These are phyloP conservation scores for Lineolata rhizophorae DNA, from an alignment of 495 filamentous ascomycete species.

Conservation along the genomic window DNA sequence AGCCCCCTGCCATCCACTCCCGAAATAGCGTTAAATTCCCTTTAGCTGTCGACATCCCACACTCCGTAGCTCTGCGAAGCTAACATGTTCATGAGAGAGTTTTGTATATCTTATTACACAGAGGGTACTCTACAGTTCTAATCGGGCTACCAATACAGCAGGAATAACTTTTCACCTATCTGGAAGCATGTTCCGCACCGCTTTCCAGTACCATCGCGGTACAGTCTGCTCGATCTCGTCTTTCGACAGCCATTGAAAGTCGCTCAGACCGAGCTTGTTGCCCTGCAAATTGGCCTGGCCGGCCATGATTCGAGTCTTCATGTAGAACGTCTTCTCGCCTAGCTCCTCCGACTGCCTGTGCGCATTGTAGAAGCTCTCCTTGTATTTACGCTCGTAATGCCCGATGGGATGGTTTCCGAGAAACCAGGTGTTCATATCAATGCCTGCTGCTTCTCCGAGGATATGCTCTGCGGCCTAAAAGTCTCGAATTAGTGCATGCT, in stretches of 20 bases:
- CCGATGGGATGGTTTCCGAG: constrained; percentile 80
- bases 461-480: constrained; percentile 66
- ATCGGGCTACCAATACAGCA: too few relatives aligned
- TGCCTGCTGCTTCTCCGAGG: constrained; percentile 50
- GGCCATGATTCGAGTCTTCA: constrained; percentile 88
- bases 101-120: too few relatives aligned
- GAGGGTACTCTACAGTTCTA: too few relatives aligned
- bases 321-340: constrained; percentile 76
- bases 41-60: too few relatives aligned
- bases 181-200: constrained; percentile 60
- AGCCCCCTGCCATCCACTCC: too few relatives aligned
- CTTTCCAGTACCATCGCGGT: constrained; percentile 39
- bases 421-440: constrained; percentile 99
- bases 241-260: constrained; percentile 83
- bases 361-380: constrained; percentile 20
- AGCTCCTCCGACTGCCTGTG: constrained; percentile 11
- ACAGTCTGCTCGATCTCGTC: constrained; percentile 59
- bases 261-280: constrained; percentile 49
- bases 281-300: constrained; percentile 66
- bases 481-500: constrained; percentile 11
- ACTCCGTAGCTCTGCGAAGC: too few relatives aligned
- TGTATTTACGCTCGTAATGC: constrained; percentile 36
- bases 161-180: too few relatives aligned
- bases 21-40: too few relatives aligned
- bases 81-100: too few relatives aligned